Evolutionary conservation across 768 basidiomycete species (phyloP), one percentile per base, ranked within the genome.

Genomic region (Atractiella rhizophila): DNA sequence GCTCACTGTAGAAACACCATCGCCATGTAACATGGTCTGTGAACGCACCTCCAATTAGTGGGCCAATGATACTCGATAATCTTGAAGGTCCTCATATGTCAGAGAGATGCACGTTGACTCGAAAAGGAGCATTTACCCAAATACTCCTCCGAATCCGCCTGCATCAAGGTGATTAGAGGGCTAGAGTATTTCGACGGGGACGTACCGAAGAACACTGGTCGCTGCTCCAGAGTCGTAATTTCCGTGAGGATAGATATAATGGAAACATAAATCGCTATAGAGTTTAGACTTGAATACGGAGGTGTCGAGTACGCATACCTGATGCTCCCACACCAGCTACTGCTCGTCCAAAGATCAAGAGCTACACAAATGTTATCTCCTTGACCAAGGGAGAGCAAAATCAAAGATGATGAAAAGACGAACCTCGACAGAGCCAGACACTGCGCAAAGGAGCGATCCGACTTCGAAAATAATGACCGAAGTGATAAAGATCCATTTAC

Each of bases 271-370:
- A 62, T n/a, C n/a, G n/a, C n/a, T n/a, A n/a, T n/a, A n/a, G n/a
- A n/a, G n/a, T n/a, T n/a, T n/a, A n/a, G n/a, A n/a, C n/a, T n/a
- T n/a, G n/a, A n/a, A n/a, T n/a, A n/a, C n/a, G n/a, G n/a, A n/a
- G n/a, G n/a, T n/a, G n/a, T n/a, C n/a, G n/a, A n/a, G n/a, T n/a
- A n/a, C n/a, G n/a, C n/a, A n/a, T 57, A 23, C 64, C 64, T 1
- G 62, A 60, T 1, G 62, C 64, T 1, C 66, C 66, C 4, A 64
- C 44, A 9, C 67, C 66, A 2, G 61, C 56, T 30, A 67, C 48
- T 0, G 66, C 66, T 16, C 66, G 52, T 13, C 66, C 66, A 36
- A 65, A 55, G 37, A 63, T 62, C n/a, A 63, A 46, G n/a, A n/a
- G n/a, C n/a, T n/a, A n/a, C n/a, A n/a, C n/a, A n/a, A n/a, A n/a